Evolutionary conservation across 139 green algal species (phyloP).

Genomic region (Axilococcus clingmanii): DNA sequence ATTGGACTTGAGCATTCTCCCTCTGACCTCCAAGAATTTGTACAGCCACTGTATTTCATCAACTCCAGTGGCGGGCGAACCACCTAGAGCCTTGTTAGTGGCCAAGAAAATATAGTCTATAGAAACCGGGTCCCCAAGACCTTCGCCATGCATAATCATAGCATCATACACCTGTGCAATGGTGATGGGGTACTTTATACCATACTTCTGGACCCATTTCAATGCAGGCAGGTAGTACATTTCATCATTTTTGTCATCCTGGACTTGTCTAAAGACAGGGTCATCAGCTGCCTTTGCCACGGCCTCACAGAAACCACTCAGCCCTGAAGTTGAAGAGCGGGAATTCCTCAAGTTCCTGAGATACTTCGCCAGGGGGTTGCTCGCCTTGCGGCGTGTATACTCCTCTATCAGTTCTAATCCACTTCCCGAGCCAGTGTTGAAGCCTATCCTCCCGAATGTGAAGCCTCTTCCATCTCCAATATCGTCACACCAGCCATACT

Average conservation of each 20-base stretch:
- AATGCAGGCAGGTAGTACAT: conserved; percentile 12
- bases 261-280: conserved; percentile 1
- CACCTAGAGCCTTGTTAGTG: conserved; percentile 1
- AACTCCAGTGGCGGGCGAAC: conserved; percentile 10
- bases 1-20: conserved; percentile 1
- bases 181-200: conserved; percentile 8
- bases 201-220: neutral
- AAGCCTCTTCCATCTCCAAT: conserved; percentile 10
- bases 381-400: neutral
- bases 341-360: neutral
- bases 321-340: neutral
- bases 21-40: conserved; percentile 13
- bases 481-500: conserved; percentile 10
- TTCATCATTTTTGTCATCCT: conserved; percentile 2
- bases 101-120: conserved; percentile 18
- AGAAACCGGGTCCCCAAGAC: conserved; percentile 7
- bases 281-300: neutral
- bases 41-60: conserved; percentile 18
- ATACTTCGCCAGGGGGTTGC: conserved; percentile 2
- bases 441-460: conserved; percentile 18
- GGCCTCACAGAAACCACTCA: conserved; percentile 7
- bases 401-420: neutral
- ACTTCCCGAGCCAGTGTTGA: neutral
- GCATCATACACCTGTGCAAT: conserved; percentile 25
- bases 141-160: conserved; percentile 26